Percentiles rank a stretch among this genome's conserved stretches.
Evolutionary conservation across 1,284 basidiomycete genomes (phyloP).

Genomic region (Uromyces viciae-fabae): DNA sequence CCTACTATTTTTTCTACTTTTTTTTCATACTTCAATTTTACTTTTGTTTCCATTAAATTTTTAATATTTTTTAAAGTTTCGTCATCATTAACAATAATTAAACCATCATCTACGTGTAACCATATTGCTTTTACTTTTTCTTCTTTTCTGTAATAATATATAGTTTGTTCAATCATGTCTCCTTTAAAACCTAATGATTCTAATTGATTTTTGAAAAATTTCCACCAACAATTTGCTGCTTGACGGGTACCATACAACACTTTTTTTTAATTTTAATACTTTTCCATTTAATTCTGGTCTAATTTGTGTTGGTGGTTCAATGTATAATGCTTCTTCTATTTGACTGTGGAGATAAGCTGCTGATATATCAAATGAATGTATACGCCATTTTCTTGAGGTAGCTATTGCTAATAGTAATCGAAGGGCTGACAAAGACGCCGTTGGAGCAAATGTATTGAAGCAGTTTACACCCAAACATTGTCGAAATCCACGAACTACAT

Average conservation of each 20-base stretch:
- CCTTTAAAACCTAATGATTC: background rate
- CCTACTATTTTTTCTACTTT: background rate
- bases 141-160: background rate
- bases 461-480: background rate
- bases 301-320: background rate
- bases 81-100: background rate
- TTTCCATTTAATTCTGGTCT: background rate
- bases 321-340: background rate
- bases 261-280: background rate
- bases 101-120: background rate
- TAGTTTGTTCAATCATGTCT: background rate
- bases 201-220: background rate
- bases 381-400: background rate
- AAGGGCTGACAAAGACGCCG: background rate
- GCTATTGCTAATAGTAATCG: background rate
- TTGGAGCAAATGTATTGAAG: conserved; percentile 8
- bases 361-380: background rate
- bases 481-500: background rate
- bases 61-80: background rate
- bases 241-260: background rate
- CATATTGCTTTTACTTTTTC: background rate
- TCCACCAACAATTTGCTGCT: background rate
- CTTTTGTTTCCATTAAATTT: background rate
- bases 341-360: background rate
- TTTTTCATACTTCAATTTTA: background rate